These are phyloP conservation scores for Pythium scleroteichum DNA, from an alignment of 352 stramenopile species.

Conservation along the genomic window DNA sequence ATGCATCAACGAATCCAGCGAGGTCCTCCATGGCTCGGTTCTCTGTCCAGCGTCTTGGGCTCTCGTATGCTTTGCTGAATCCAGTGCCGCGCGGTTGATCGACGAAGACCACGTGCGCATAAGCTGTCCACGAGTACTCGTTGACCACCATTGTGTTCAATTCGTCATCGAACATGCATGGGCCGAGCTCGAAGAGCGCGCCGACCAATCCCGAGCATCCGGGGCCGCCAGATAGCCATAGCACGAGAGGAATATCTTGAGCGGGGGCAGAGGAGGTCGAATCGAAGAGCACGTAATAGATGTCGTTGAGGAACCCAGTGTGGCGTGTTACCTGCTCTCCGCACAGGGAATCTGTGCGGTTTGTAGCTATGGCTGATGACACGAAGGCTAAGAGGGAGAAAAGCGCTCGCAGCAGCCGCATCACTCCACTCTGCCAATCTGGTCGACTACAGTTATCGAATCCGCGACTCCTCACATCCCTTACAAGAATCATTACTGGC, in stretches of 20 bases:
- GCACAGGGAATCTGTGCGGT: conserved; percentile 42
- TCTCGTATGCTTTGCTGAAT: conserved; percentile 40
- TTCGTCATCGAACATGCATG: conserved; percentile 89
- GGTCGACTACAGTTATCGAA: too few relatives aligned
- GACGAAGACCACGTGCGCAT: conserved; percentile 96
- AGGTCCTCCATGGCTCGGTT: conserved; percentile 45
- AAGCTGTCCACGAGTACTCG: conserved; percentile 92
- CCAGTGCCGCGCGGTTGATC: conserved; percentile 92
- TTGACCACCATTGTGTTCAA: conserved; percentile 72
- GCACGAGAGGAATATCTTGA: conserved; percentile 77
- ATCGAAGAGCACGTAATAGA: conserved; percentile 83
- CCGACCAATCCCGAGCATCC: conserved; percentile 94
- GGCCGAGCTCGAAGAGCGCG: conserved; percentile 95
- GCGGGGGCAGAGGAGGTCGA: conserved; percentile 25
- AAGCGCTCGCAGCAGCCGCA: conserved; percentile 10
- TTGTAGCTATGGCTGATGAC: background rate
- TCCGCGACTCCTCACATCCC: too few relatives aligned
- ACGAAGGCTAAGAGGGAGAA: background rate
- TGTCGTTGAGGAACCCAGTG: conserved; percentile 56
- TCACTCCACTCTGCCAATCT: background rate
- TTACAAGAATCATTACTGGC: too few relatives aligned
- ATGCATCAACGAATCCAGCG: conserved; percentile 49
- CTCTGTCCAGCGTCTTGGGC: conserved; percentile 45
- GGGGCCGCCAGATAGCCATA: conserved; percentile 97
- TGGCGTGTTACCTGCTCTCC: conserved; percentile 58